Conservation (phyloP, 495 filamentous ascomycete genomes). For the Neurospora discreta region DNA sequence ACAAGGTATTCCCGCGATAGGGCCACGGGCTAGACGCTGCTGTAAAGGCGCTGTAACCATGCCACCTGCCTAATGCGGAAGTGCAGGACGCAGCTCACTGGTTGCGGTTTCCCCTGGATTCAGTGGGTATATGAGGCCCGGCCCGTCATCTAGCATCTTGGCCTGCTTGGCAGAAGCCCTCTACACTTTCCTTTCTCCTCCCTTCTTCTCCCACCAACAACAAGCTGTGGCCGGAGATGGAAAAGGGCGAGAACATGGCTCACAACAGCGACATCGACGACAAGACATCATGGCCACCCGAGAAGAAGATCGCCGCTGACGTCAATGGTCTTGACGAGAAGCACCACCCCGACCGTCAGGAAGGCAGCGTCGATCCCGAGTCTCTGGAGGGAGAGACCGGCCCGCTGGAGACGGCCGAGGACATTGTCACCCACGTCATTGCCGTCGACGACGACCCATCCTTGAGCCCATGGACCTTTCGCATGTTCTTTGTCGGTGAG, state of each 20-base stretch:
- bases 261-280: neutral
- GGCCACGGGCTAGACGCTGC: neutral
- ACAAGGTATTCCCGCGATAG: neutral
- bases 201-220: neutral
- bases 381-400: neutral
- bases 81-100: neutral
- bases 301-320: neutral
- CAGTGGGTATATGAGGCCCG: neutral
- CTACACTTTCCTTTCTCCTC: neutral
- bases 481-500: conserved; percentile 22
- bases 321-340: neutral
- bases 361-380: neutral
- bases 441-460: conserved; percentile 25
- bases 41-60: neutral
- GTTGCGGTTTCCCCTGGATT: neutral
- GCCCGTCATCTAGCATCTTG: neutral
- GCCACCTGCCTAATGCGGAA: neutral
- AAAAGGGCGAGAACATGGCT: neutral
- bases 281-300: neutral
- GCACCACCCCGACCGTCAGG: neutral
- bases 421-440: conserved; percentile 23
- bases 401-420: conserved; percentile 6
- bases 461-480: conserved; percentile 22
- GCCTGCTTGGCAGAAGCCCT: neutral
- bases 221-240: neutral